Percentiles rank a stretch among this genome's conserved stretches.
These are phyloP conservation scores for Xylaria polymorpha DNA, from an alignment of 2,329 filamentous ascomycete species.

Conservation along the genomic window DNA sequence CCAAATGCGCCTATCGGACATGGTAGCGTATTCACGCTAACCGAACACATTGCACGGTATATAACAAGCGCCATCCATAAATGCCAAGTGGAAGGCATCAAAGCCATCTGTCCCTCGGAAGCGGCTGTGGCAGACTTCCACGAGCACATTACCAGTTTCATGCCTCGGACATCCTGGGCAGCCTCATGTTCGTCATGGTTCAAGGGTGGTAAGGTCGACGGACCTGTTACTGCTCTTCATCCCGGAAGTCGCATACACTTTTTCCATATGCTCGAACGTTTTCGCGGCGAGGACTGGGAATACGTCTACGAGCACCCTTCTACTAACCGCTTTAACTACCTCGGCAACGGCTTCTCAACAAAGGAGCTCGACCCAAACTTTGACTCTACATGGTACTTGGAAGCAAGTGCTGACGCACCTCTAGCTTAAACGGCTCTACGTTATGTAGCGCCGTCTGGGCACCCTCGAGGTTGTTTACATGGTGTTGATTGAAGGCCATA, in stretches of 20 bases:
- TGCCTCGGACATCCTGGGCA: conserved; percentile 65
- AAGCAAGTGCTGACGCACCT: conserved; percentile 37
- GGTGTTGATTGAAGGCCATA: not conserved
- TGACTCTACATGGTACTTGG: conserved; percentile 60
- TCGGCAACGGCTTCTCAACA: conserved; percentile 65
- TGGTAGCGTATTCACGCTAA: conserved; percentile 63
- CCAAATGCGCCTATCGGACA: conserved; percentile 64
- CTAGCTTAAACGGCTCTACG: conserved; percentile 24
- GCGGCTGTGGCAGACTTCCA: conserved; percentile 63
- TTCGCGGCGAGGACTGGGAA: conserved; percentile 65
- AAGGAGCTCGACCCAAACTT: conserved; percentile 55
- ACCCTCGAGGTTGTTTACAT: not conserved
- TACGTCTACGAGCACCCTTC: conserved; percentile 56
- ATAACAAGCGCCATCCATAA: conserved; percentile 61
- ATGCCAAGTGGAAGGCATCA: conserved; percentile 63
- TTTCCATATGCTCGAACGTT: conserved; percentile 63
- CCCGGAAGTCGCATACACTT: conserved; percentile 64
- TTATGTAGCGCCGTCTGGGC: not conserved
- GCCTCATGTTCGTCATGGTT: conserved; percentile 63
- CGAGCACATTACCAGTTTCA: conserved; percentile 61
- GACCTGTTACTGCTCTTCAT: conserved; percentile 62
- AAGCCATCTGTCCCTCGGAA: conserved; percentile 58
- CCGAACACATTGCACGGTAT: conserved; percentile 64
- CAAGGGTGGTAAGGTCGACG: conserved; percentile 58
- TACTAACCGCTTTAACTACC: conserved; percentile 62